These are phyloP conservation scores for Phytophthora gonapodyides DNA, from an alignment of 352 stramenopile species.

Conservation along the genomic window DNA sequence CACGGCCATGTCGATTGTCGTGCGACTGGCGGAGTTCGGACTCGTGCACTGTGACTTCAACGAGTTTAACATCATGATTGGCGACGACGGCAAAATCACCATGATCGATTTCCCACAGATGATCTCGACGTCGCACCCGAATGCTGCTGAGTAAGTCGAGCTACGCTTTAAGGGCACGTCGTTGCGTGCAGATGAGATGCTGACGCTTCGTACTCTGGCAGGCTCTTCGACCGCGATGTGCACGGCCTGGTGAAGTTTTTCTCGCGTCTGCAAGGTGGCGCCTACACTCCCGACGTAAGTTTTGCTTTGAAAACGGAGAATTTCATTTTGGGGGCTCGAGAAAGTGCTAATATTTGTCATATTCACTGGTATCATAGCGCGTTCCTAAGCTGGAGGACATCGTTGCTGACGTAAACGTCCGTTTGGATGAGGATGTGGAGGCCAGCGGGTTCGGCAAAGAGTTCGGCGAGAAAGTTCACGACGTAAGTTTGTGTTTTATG, in stretches of 20 bases:
- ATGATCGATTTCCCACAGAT: conserved; percentile 99
- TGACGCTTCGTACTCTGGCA: conserved; percentile 32
- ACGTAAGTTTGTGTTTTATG: conserved; percentile 40
- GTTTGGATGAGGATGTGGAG: conserved; percentile 71
- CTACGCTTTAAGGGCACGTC: neutral
- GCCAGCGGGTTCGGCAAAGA: conserved; percentile 85
- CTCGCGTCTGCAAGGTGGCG: conserved; percentile 77
- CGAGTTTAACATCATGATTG: conserved; percentile 99
- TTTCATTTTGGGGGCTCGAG: too few species aligned
- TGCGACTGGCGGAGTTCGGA: conserved; percentile 96
- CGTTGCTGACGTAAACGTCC: conserved; percentile 60
- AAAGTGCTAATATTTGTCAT: conserved; percentile 1
- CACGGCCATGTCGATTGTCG: conserved; percentile 95
- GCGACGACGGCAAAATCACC: conserved; percentile 93
- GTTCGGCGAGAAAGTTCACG: conserved; percentile 70
- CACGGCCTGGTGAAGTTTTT: conserved; percentile 97
- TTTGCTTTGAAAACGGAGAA: neutral
- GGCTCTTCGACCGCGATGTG: conserved; percentile 95
- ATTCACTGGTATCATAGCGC: conserved; percentile 33
- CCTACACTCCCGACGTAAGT: conserved; percentile 88
- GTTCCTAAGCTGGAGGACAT: conserved; percentile 71
- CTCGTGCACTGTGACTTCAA: conserved; percentile 99
- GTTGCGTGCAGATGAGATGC: neutral
- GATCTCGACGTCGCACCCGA: conserved; percentile 98
- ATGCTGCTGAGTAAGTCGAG: conserved; percentile 94